Evolutionary conservation across 345 rosid species (phyloP).

Genomic region (Salix dunnii): DNA sequence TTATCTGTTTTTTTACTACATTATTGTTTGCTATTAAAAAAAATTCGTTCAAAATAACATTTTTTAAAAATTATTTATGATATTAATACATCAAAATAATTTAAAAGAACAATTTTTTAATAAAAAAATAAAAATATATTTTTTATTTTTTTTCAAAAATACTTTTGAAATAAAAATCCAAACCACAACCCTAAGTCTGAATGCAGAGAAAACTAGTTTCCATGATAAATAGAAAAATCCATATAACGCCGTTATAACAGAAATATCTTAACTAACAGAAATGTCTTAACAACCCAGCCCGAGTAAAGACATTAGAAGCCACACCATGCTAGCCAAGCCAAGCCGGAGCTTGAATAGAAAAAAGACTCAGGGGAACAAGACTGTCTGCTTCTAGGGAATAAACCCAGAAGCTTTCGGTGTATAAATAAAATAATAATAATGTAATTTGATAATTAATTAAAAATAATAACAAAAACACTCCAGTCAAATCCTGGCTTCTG

Average conservation of each 20-base stretch:
- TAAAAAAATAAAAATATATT: too few species aligned
- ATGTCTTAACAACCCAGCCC: background rate
- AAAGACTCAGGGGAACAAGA: background rate
- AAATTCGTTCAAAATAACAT: too few species aligned
- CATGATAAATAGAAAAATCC: too few species aligned
- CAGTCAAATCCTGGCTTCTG: background rate
- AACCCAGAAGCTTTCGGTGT: conserved; percentile 4
- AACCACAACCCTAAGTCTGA: too few species aligned
- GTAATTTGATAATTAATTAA: background rate
- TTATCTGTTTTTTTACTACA: too few species aligned
- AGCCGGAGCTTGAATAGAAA: background rate
- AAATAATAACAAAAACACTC: background rate
- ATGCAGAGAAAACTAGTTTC: too few species aligned
- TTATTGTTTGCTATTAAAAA: too few species aligned
- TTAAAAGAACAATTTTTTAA: too few species aligned
- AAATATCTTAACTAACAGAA: background rate
- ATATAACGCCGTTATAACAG: background rate
- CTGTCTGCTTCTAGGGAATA: conserved; percentile 4
- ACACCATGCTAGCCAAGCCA: background rate
- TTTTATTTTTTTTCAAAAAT: too few species aligned
- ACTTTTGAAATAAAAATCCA: too few species aligned
- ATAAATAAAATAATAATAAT: background rate
- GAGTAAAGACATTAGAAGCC: background rate
- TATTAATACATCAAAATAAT: too few species aligned
- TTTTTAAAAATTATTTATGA: too few species aligned